Evolutionary conservation across 2,329 filamentous ascomycete species (phyloP).

Genomic region (Venturia oleaginea): DNA sequence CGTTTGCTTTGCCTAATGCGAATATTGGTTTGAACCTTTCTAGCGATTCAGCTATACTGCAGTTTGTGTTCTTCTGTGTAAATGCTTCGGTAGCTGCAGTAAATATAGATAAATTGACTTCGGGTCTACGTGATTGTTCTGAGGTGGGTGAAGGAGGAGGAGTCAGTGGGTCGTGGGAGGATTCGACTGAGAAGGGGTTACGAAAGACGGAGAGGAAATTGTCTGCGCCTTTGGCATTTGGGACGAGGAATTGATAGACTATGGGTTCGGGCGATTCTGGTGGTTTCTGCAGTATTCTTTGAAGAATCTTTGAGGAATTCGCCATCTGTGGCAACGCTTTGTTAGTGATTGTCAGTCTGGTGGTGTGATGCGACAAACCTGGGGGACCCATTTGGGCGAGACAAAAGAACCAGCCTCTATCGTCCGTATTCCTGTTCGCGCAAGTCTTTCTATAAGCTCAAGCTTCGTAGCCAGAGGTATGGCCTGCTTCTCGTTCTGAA

Average conservation of each 20-base stretch:
- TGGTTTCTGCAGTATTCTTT: constrained; percentile 53
- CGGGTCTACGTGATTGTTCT: constrained; percentile 13
- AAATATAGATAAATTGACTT: constrained; percentile 70
- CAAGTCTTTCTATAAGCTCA: constrained; percentile 61
- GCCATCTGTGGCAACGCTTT: constrained; percentile 51
- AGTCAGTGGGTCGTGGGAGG: constrained; percentile 41
- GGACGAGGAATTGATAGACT: constrained; percentile 72
- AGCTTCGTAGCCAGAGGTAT: constrained; percentile 68
- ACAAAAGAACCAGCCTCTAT: constrained; percentile 82
- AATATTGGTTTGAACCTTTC: constrained; percentile 63
- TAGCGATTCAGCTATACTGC: constrained; percentile 65
- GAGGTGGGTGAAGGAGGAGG: constrained; percentile 29
- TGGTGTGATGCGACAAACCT: constrained; percentile 39
- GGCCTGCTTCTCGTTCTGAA: constrained; percentile 71
- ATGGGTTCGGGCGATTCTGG: constrained; percentile 47
- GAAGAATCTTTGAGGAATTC: constrained; percentile 64
- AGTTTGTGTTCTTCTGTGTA: constrained; percentile 74
- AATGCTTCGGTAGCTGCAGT: constrained; percentile 75
- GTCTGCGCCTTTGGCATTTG: constrained; percentile 64
- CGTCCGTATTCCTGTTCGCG: constrained; percentile 56
- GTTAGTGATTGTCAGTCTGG: neutral
- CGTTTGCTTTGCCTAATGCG: constrained; percentile 52
- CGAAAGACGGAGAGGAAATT: constrained; percentile 48
- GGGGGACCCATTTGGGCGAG: constrained; percentile 75
- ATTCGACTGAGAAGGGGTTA: constrained; percentile 28